Conservation (phyloP, 805 yeast genomes). For the Pichia ethanolica region DNA sequence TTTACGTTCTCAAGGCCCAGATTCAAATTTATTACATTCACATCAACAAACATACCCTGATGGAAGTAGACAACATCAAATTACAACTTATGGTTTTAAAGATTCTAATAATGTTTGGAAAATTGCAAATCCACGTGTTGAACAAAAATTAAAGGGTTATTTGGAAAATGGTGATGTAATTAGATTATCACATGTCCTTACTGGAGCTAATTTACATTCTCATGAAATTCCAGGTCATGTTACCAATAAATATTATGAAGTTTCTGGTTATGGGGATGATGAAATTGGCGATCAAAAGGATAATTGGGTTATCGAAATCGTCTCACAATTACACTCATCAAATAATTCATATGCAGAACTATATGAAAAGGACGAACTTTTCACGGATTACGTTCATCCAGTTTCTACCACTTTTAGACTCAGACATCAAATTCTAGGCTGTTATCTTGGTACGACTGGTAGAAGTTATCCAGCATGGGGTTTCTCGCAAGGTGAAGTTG, state of each 20-base stretch:
- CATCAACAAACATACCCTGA: conserved; percentile 82
- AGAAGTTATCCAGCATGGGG: conserved; percentile 90
- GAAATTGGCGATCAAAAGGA: conserved; percentile 64
- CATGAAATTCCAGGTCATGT: conserved; percentile 63
- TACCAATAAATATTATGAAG: conserved; percentile 43
- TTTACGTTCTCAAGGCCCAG: conserved; percentile 60
- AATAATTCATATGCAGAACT: conserved; percentile 19
- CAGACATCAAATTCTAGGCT: conserved; percentile 58
- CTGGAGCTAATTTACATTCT: conserved; percentile 64
- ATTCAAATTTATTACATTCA: conserved; percentile 77
- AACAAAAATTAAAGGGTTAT: conserved; percentile 12
- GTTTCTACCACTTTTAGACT: conserved; percentile 78
- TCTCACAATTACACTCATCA: conserved; percentile 40
- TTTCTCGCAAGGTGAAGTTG: conserved; percentile 88
- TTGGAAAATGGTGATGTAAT: conserved; percentile 55
- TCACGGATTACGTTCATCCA: conserved; percentile 57
- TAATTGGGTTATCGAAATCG: conserved; percentile 69
- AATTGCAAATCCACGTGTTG: conserved; percentile 32
- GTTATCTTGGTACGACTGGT: conserved; percentile 84
- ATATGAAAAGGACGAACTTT: conserved; percentile 32
- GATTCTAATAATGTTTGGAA: conserved; percentile 79
- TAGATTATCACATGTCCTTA: conserved; percentile 54
- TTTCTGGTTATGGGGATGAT: conserved; percentile 64
- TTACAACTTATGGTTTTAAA: conserved; percentile 86
- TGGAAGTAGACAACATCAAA: conserved; percentile 90